phyloP scores from a whole-genome alignment of 768 basidiomycete genomes.

The Cyclocybe aegerita region DNA sequence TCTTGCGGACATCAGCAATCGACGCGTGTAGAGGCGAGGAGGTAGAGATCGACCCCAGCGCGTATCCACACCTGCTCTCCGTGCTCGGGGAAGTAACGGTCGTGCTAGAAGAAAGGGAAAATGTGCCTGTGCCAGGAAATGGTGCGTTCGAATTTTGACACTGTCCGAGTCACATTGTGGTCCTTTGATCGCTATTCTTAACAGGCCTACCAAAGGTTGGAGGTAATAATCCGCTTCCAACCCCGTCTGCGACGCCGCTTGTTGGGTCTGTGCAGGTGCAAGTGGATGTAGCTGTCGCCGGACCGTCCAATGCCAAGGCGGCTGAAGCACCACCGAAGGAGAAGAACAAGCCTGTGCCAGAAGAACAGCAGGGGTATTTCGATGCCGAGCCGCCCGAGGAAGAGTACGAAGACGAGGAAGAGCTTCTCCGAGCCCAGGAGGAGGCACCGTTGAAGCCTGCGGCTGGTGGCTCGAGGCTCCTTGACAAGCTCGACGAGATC shows the following conservation, averaged over 20 bases:
- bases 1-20: slow-evolving; percentile 22
- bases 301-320: neutral
- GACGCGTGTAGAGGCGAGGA: slow-evolving; percentile 27
- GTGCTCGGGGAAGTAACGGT: slow-evolving; percentile 29
- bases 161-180: no score
- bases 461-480: neutral
- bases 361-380: neutral
- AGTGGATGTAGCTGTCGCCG: neutral
- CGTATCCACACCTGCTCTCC: slow-evolving; percentile 22
- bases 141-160: no score
- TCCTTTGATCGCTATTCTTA: no score
- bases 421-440: neutral
- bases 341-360: neutral
- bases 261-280: no score
- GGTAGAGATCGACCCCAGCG: slow-evolving; percentile 30
- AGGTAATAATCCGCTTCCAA: no score
- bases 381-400: slow-evolving; percentile 1
- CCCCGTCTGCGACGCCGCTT: no score
- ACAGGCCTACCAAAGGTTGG: no score
- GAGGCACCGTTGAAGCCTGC: neutral
- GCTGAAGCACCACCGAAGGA: neutral
- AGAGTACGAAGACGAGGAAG: slow-evolving; percentile 1
- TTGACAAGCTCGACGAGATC: no score
- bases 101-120: slow-evolving; percentile 1
- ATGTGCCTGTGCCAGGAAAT: no score